Evolutionary conservation across 129 eudicot genomes (phyloP), one percentile per base, ranked within the genome.

Genomic region (Centaurea solstitialis): DNA sequence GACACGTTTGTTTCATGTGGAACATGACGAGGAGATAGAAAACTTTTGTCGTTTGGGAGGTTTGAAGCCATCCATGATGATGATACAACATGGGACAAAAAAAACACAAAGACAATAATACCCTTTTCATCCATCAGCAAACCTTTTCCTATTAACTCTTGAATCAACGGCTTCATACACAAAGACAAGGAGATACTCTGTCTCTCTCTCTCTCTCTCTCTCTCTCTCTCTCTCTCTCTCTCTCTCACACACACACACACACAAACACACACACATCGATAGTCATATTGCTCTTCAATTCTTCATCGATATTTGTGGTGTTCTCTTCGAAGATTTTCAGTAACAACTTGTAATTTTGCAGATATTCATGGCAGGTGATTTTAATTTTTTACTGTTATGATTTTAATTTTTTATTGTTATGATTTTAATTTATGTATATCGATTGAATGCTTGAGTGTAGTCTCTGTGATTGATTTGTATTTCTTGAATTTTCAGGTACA

Each of bases 91-190:
- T n/a, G n/a, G n/a, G n/a, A n/a, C n/a, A n/a, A n/a, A n/a, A n/a
- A n/a, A n/a, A n/a, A n/a, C n/a, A n/a, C n/a, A n/a, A n/a, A n/a
- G n/a, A n/a, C n/a, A n/a, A n/a, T n/a, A n/a, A n/a, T n/a, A n/a
- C n/a, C n/a, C n/a, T n/a, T n/a, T n/a, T n/a, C n/a, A n/a, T n/a
- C n/a, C n/a, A n/a, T n/a, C n/a, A n/a, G n/a, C n/a, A n/a, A n/a
- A n/a, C n/a, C n/a, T n/a, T n/a, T n/a, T n/a, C n/a, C n/a, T n/a
- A n/a, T n/a, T n/a, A n/a, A n/a, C n/a, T 53, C 40, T 53, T 71
- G 57, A 30, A 81, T 81, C 84, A 81, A 81, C 84, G 84, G 84
- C 79, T 35, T n/a, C n/a, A n/a, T n/a, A n/a, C n/a, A n/a, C n/a
- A n/a, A n/a, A n/a, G n/a, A n/a, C n/a, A n/a, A n/a, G n/a, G n/a